Conservation (phyloP, 331 rosid genomes). For the Ulmus americana region DNA sequence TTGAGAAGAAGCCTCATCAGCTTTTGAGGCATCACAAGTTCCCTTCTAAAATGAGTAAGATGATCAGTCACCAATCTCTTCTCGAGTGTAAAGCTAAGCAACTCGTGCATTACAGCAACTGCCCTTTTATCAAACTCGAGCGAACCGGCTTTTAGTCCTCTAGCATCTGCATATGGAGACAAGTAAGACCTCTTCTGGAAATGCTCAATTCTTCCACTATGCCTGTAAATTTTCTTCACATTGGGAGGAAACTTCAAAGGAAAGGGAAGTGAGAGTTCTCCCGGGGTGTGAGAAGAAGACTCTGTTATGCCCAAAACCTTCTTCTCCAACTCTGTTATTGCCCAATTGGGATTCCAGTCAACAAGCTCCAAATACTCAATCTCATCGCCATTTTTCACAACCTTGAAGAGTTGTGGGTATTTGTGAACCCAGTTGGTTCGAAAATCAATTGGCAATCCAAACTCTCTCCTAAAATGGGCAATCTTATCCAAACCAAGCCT, state of each 20-base stretch:
- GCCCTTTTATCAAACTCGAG: constrained; percentile 85
- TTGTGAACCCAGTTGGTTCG: constrained; percentile 53
- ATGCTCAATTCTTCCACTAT: constrained; percentile 52
- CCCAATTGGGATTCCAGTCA: constrained; percentile 69
- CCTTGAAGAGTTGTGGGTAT: constrained; percentile 55
- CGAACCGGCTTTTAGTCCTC: constrained; percentile 54
- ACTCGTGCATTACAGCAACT: constrained; percentile 78
- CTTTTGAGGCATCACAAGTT: constrained; percentile 85
- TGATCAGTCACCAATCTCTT: constrained; percentile 88
- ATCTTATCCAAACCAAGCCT: constrained; percentile 60
- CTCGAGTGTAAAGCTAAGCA: constrained; percentile 71
- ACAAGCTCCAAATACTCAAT: constrained; percentile 71
- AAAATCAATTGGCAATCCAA: constrained; percentile 67
- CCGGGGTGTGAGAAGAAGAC: constrained; percentile 31
- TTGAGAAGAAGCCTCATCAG: constrained; percentile 81
- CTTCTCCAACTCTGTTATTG: constrained; percentile 74
- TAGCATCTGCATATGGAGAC: constrained; percentile 81
- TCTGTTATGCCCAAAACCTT: constrained; percentile 35
- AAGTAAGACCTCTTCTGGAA: constrained; percentile 68
- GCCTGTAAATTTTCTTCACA: constrained; percentile 52
- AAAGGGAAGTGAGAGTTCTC: constrained; percentile 59
- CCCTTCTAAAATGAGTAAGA: constrained; percentile 77
- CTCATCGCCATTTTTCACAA: constrained; percentile 42
- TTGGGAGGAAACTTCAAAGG: constrained; percentile 68
- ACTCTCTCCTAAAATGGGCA: constrained; percentile 73